Conservation (phyloP, 2,329 filamentous ascomycete genomes). For the Cercospora zeae-maydis region DNA sequence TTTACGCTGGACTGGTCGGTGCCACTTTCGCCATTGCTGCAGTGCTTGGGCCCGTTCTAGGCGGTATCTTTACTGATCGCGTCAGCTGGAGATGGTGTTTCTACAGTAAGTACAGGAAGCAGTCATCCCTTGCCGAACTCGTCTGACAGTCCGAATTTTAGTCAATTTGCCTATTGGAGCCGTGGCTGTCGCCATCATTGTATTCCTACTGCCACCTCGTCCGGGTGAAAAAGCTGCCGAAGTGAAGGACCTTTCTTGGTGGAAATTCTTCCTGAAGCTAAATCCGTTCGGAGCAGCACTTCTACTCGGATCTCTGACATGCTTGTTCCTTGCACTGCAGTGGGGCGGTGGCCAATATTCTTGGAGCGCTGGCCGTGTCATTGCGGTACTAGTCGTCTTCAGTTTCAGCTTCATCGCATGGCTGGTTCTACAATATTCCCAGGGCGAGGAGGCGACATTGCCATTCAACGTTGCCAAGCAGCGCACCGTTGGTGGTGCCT, state of each 20-base stretch:
- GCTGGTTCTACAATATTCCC: constrained; percentile 14
- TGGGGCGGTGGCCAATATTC: constrained; percentile 45
- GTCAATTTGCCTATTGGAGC: constrained; percentile 50
- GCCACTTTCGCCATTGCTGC: constrained; percentile 43
- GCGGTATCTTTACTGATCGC: constrained; percentile 48
- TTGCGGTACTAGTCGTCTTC: constrained; percentile 39
- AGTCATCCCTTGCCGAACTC: constrained; percentile 44
- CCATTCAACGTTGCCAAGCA: constrained; percentile 13
- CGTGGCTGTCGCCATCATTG: constrained; percentile 30
- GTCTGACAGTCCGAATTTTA: neutral
- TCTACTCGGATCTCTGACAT: constrained; percentile 39
- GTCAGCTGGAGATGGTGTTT: constrained; percentile 51
- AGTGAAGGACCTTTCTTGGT: constrained; percentile 18
- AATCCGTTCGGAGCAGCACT: constrained; percentile 42
- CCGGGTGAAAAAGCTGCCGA: constrained; percentile 36
- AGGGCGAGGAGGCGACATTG: constrained; percentile 19
- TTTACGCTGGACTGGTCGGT: constrained; percentile 34
- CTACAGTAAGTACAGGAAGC: constrained; percentile 38
- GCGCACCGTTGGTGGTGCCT: constrained; percentile 14
- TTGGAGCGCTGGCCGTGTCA: constrained; percentile 41
- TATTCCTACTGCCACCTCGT: constrained; percentile 26
- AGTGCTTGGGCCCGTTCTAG: constrained; percentile 51
- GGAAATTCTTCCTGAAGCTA: constrained; percentile 32
- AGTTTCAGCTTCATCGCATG: constrained; percentile 15
- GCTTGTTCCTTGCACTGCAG: constrained; percentile 45